These are phyloP conservation scores for Alternaria consortialis DNA, from an alignment of 2,329 filamentous ascomycete genomes.

Conservation along the genomic window DNA sequence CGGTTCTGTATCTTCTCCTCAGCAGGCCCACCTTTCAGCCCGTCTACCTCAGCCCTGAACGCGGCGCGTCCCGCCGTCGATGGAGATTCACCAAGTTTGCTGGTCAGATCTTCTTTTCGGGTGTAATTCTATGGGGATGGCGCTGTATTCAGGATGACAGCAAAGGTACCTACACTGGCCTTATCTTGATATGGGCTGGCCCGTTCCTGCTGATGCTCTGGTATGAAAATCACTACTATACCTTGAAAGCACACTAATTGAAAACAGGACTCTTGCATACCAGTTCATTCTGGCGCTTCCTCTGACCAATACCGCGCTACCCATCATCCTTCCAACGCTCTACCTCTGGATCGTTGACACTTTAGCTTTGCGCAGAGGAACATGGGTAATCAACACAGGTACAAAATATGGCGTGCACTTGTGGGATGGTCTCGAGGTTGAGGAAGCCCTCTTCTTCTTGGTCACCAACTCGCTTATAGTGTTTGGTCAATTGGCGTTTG, in stretches of 20 bases:
- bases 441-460: constrained; percentile 79
- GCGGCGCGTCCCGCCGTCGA: constrained; percentile 35
- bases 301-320: constrained; percentile 63
- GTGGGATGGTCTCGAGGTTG: constrained; percentile 73
- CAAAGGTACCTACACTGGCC: constrained; percentile 70
- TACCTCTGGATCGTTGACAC: constrained; percentile 80
- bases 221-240: constrained; percentile 41
- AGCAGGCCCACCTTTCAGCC: constrained; percentile 70
- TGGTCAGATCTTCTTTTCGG: constrained; percentile 62
- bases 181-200: constrained; percentile 74
- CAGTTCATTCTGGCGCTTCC: constrained; percentile 71
- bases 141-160: constrained; percentile 57
- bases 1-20: constrained; percentile 71
- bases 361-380: constrained; percentile 71
- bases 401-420: constrained; percentile 72
- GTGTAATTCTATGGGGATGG: constrained; percentile 57
- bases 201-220: constrained; percentile 72
- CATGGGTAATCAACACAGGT: constrained; percentile 73
- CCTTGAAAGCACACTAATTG: not conserved
- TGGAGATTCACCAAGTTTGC: constrained; percentile 51
- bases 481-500: constrained; percentile 73
- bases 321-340: constrained; percentile 70
- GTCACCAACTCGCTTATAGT: constrained; percentile 74
- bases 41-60: constrained; percentile 59
- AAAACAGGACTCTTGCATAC: constrained; percentile 64